Evolutionary conservation across 345 rosid genomes (phyloP), one percentile per base, ranked within the genome.

Genomic region (Salix brachista): DNA sequence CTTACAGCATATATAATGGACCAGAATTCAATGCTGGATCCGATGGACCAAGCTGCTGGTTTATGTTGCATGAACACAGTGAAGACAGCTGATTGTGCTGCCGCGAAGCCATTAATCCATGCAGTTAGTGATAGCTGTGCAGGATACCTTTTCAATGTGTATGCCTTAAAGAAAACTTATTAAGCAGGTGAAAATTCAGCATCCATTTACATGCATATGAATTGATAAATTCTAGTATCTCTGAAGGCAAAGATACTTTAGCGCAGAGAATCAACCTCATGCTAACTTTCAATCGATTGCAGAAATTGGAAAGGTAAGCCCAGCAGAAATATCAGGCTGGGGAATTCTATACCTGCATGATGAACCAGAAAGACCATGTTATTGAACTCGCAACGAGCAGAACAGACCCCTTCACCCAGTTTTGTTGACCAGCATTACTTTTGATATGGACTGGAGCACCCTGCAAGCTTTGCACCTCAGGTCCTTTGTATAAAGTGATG

Each of bases 321-420:
- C 21, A 13, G 18, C 11, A n/a, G 77, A 74, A 52, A 54, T 39
- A 3, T 25, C 60, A 23, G 13, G 67, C 5, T 70, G 16, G 65
- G 25, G 50, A 46, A 23, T 44, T 23, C 46, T 46, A 21, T 30
- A 80, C 86, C 86, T 75, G 86, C 82, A 75, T 25, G n/a, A 80
- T 72, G 50, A 50, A 84, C 75, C 77, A 80, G 6, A 75, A 11
- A 41, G 86, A 77, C 79, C 77, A 80, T 66, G 71, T 19, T 58
- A 77, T 58, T 54, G 77, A 71, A 52, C 86, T 83, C 21, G 77
- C 70, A 34, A 64, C 75, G 23, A 50, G 64, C 32, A 83, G 74
- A 75, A 83, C n/a, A 70, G 86, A 67, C 19, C 83, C 86, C 72
- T 74, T 70, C 37, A 83, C 8, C 86, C 81, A 71, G 68, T 77